Conservation (phyloP, 495 filamentous ascomycete genomes). For the Neurospora sp. region DNA sequence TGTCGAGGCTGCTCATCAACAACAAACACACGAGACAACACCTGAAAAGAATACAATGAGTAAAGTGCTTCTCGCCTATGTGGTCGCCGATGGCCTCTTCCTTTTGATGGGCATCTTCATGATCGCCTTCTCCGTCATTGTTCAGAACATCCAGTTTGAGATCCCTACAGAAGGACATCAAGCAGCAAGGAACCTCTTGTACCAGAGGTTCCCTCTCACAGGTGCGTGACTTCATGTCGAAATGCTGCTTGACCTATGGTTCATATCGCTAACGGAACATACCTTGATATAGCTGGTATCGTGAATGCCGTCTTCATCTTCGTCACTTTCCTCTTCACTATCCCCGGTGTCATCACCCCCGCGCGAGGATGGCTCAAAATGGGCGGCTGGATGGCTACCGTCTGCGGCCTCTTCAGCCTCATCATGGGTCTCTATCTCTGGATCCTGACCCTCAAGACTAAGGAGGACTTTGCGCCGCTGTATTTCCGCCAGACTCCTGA, state of each 20-base stretch:
- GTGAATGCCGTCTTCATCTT: slow-evolving; percentile 55
- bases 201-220: slow-evolving; percentile 49
- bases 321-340: slow-evolving; percentile 43
- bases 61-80: slow-evolving; percentile 48
- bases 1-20: slow-evolving; percentile 10
- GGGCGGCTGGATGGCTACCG: slow-evolving; percentile 47
- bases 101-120: slow-evolving; percentile 52
- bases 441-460: slow-evolving; percentile 57
- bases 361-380: slow-evolving; percentile 49
- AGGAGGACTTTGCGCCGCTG: slow-evolving; percentile 42
- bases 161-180: slow-evolving; percentile 36
- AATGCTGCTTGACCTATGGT: not conserved
- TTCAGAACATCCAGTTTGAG: slow-evolving; percentile 39
- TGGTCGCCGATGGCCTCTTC: slow-evolving; percentile 50
- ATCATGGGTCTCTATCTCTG: slow-evolving; percentile 56
- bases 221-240: slow-evolving; percentile 27
- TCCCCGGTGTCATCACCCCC: slow-evolving; percentile 51
- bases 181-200: slow-evolving; percentile 54
- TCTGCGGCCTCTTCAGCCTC: slow-evolving; percentile 54
- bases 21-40: not conserved
- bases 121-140: slow-evolving; percentile 51
- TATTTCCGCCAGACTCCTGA: slow-evolving; percentile 43
- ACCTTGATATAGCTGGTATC: slow-evolving; percentile 41
- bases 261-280: slow-evolving; percentile 16
- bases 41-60: slow-evolving; percentile 37